Base-by-base conservation (phyloP, 108 stramenopile species). In the Skeletonema potamos region DNA sequence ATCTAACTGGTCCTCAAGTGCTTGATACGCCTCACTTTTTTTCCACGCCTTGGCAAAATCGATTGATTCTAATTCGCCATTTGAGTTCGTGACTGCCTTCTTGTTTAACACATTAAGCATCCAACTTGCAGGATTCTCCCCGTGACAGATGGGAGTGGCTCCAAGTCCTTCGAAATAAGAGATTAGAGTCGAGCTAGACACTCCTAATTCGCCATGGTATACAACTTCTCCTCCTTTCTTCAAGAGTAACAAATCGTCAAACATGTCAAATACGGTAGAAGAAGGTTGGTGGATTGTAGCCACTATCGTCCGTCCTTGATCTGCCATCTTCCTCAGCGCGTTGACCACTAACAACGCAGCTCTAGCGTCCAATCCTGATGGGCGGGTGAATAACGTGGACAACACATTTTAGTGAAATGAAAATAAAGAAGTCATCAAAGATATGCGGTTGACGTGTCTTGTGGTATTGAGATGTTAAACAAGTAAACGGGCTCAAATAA, bases 71-170 rank as follows among this genome's bases (percentile, higher is more conserved):
- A 68, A 29, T 59, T 76, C 58, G 27, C 80, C 71, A 32, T 58
- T 69, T 4, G 72, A 61, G 15, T 73, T 54, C 12, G 44, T 44
- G 15, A 30, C 33, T 6, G 59, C 37, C 10, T 62, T 55, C 59
- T 80, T 68, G 41, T 60, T 20, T 15, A 88, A 43, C 13, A 63
- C 86, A 61, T 86, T 87, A 10, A 94, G 89, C 91, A 94, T 92
- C 89, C 89, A 94, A 5, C 86, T 86, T 8, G 92, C 90, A 5
- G 93, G 93, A 37, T 94, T 94, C 37, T 81, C 85, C 26, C 85
- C 80, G 43, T 51, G 39, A 13, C 43, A 54, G 62, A 88, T 77
- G 27, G 73, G 73, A 20, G 44, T 33, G 9, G 66, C 57, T 26
- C 65, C 68, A 55, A 66, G 37, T 55, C 54, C 36, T 41, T 79